These are phyloP conservation scores for Penicillium sp. DNA, from an alignment of 2,329 filamentous ascomycete species.

Conservation along the genomic window DNA sequence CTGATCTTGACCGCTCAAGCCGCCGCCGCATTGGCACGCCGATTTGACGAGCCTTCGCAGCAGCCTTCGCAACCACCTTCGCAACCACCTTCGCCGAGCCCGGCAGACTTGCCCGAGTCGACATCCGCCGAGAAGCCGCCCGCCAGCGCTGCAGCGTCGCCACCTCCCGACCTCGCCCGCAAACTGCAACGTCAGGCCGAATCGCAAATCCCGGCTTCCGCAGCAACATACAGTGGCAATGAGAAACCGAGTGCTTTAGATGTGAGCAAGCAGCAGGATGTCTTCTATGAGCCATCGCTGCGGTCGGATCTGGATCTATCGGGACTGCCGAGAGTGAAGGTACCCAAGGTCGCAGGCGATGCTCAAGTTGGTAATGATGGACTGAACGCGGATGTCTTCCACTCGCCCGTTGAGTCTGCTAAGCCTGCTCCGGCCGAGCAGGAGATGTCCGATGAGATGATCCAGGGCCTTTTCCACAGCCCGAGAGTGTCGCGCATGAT, in stretches of 20 bases:
- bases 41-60: conserved; percentile 52
- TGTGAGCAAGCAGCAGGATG: conserved; percentile 56
- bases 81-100: conserved; percentile 26
- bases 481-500: conserved; percentile 57
- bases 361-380: conserved; percentile 45
- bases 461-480: conserved; percentile 62
- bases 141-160: conserved; percentile 12
- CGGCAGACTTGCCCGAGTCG: conserved; percentile 26
- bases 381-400: conserved; percentile 58
- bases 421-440: conserved; percentile 38
- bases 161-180: conserved; percentile 45
- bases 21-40: conserved; percentile 57
- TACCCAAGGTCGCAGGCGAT: conserved; percentile 53
- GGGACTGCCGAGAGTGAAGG: conserved; percentile 54
- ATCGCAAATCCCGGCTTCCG: conserved; percentile 51
- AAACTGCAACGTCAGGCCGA: conserved; percentile 51
- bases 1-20: conserved; percentile 61
- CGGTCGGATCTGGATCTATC: conserved; percentile 50
- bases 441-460: conserved; percentile 56
- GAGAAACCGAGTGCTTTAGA: conserved; percentile 32
- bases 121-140: conserved; percentile 26
- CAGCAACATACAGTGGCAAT: conserved; percentile 44
- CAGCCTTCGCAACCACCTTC: conserved; percentile 33
- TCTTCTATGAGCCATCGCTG: conserved; percentile 54
- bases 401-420: conserved; percentile 33